Conservation (phyloP, 148 eudicot genomes). For the Rhododendron molle region DNA sequence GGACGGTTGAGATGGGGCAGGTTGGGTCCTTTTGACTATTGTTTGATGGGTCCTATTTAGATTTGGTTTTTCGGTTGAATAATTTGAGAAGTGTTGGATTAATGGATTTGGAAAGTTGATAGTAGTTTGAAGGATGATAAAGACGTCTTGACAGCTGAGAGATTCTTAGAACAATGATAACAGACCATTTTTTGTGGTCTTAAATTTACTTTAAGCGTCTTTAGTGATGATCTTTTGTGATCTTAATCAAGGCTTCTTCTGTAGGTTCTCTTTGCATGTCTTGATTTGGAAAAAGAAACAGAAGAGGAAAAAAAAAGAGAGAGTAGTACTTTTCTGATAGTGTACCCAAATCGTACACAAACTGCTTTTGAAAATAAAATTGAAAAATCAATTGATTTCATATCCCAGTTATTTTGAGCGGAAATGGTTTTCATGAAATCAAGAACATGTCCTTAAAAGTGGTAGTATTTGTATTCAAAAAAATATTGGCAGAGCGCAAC, state of each 20-base stretch:
- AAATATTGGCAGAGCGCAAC: not conserved
- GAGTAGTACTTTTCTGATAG: not conserved
- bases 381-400: not conserved
- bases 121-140: not conserved
- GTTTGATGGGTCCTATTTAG: not conserved
- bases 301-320: not conserved
- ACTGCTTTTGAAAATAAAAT: not conserved
- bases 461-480: not conserved
- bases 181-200: not conserved
- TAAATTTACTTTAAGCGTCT: conserved; percentile 1
- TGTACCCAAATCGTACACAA: not conserved
- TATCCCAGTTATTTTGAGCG: not conserved
- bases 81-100: not conserved
- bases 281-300: not conserved
- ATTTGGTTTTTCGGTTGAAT: not conserved
- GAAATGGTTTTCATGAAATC: not conserved
- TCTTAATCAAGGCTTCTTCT: not conserved
- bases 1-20: not conserved
- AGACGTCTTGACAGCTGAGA: not conserved
- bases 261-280: not conserved
- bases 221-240: not conserved
- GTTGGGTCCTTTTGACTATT: not conserved
- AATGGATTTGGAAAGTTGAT: not conserved
- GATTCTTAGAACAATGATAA: not conserved
- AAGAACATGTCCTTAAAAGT: not conserved